Base-by-base conservation (phyloP, 371 early-diverging fungal species). In the Rhizopus arrhizus region DNA sequence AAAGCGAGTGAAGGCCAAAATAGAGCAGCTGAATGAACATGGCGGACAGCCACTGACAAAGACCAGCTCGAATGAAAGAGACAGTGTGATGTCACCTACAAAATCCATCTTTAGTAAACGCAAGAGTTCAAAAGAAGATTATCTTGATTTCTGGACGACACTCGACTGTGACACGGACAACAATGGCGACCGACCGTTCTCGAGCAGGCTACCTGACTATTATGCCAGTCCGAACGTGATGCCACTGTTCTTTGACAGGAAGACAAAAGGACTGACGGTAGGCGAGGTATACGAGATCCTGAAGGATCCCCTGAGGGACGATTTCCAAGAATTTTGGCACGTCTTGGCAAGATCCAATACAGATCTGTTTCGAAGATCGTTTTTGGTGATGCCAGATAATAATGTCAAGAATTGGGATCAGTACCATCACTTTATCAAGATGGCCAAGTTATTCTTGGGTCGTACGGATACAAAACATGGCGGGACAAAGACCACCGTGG, bases 381-480 rank as follows among this genome's bases (percentile, higher is more conserved):
- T 91, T 61, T 71, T 80, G 29, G 84, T 84, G 32, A 75, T 86
- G n/a, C 91, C 91, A 5, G 91, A 91, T 61, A 86, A 91, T 34
- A 82, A 80, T 15, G 78, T 91, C 11, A 74, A 65, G 29, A 82
- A 70, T 5, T 91, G 87, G 86, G 77, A 75, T 6, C 71, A 83
- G 59, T 88, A 88, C 55, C 63, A 77, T n/a, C 58, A 70, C 40
- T 90, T 85, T 45, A 69, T 77, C 16, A 66, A 72, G 36, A 69
- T 71, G 60, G 76, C 84, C 0, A 75, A 77, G 6, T 46, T 56
- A 5, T 66, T 65, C 33, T 45, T 74, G 8, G 71, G 69, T 4
- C 59, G 71, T 8, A 61, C 53, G 10, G 74, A 74, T 46, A 35
- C 52, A 33, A 68, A 68, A 22, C 62, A 59, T 41, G 61, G 63